Percentiles rank a stretch among this genome's conserved stretches.
These are phyloP conservation scores for Taphrina betulina DNA, from an alignment of 1,139 yeast species.

Conservation along the genomic window DNA sequence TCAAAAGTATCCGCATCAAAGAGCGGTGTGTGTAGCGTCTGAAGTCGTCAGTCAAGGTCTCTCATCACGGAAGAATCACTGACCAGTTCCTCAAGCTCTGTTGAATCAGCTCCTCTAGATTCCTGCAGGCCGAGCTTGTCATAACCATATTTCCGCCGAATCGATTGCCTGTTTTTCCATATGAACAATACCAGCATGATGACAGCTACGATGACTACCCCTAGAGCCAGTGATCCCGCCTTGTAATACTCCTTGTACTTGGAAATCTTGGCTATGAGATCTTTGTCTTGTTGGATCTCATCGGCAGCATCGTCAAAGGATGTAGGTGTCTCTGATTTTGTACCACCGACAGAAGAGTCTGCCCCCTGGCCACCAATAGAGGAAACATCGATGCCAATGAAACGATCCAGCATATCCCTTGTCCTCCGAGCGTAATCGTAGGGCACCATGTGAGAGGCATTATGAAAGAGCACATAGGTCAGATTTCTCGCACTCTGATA, in stretches of 20 bases:
- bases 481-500: constrained; percentile 59
- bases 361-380: constrained; percentile 34
- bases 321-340: background rate
- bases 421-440: constrained; percentile 71
- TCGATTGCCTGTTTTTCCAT: constrained; percentile 37
- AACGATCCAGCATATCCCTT: constrained; percentile 56
- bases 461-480: constrained; percentile 69
- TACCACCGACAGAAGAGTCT: constrained; percentile 33
- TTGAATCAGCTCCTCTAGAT: constrained; percentile 20
- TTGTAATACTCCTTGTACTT: constrained; percentile 46
- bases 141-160: constrained; percentile 29
- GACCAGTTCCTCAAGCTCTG: constrained; percentile 38
- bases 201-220: constrained; percentile 43
- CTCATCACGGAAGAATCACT: constrained; percentile 35
- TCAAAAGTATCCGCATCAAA: constrained; percentile 21
- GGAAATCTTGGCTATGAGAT: constrained; percentile 40
- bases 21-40: constrained; percentile 26
- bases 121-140: constrained; percentile 31
- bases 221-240: constrained; percentile 47
- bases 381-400: constrained; percentile 41
- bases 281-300: constrained; percentile 1
- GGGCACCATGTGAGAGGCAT: constrained; percentile 94
- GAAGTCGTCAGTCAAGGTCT: constrained; percentile 29
- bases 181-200: constrained; percentile 41
- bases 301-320: background rate